Percentiles rank a stretch among this genome's conserved stretches.
These are phyloP conservation scores for Fusarium sterilihyphosum DNA, from an alignment of 2,329 filamentous ascomycete genomes.

Conservation along the genomic window DNA sequence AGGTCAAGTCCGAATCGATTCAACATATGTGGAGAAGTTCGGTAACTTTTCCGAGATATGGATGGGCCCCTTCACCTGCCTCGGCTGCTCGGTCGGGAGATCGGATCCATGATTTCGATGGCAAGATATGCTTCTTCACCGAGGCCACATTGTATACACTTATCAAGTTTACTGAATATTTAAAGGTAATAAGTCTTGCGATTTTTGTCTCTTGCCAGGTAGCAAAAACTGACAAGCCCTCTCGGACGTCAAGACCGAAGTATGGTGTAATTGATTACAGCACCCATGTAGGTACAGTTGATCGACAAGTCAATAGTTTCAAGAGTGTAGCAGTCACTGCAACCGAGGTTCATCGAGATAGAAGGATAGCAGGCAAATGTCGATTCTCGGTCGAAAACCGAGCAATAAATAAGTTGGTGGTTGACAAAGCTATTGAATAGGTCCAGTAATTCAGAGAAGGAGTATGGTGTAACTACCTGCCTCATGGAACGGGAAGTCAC, in stretches of 20 bases:
- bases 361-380: background rate
- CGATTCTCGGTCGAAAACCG: conserved; percentile 27
- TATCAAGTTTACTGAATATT: background rate
- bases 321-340: background rate
- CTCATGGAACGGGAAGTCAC: background rate
- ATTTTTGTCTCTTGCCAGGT: background rate
- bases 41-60: conserved; percentile 6
- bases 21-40: background rate
- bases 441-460: background rate
- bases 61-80: conserved; percentile 26
- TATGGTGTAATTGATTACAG: background rate
- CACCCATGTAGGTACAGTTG: background rate
- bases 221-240: too few relatives aligned
- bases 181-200: background rate
- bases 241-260: conserved; percentile 13
- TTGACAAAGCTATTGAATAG: background rate
- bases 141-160: background rate
- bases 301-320: background rate
- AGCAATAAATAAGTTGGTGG: background rate
- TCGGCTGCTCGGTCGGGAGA: conserved; percentile 43
- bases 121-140: background rate
- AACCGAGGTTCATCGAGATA: conserved; percentile 20
- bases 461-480: background rate
- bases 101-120: conserved; percentile 18
- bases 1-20: conserved; percentile 9